Conservation (phyloP, 2,329 filamentous ascomycete species). For the Endocalyx cinctus region DNA sequence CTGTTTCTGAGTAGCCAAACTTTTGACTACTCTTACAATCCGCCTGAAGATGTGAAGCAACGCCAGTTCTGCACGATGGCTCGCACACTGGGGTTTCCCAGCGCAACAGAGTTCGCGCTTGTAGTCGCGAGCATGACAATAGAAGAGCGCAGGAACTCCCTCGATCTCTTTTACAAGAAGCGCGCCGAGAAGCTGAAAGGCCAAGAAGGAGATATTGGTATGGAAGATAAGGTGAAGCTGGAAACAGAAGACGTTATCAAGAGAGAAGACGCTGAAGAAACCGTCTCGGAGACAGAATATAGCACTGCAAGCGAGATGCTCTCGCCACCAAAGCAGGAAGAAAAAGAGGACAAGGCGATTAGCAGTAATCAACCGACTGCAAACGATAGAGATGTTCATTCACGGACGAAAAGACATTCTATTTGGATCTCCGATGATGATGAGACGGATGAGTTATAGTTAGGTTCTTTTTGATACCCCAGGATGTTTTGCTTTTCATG, state of each 20-base stretch:
- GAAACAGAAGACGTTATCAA: not conserved
- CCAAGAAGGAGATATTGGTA: not conserved
- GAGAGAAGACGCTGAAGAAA: slow-evolving; percentile 4
- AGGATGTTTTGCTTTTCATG: not conserved
- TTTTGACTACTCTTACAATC: slow-evolving; percentile 57
- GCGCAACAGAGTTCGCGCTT: slow-evolving; percentile 79
- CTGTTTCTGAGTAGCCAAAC: slow-evolving; percentile 49
- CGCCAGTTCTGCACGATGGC: slow-evolving; percentile 94
- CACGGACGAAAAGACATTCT: slow-evolving; percentile 10
- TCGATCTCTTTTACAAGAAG: slow-evolving; percentile 74
- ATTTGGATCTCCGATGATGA: slow-evolving; percentile 24
- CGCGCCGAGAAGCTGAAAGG: slow-evolving; percentile 49
- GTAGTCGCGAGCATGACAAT: slow-evolving; percentile 89
- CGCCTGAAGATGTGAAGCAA: slow-evolving; percentile 66
- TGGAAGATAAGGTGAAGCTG: slow-evolving; percentile 1
- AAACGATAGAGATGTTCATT: not conserved
- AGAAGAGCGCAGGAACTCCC: slow-evolving; percentile 69
- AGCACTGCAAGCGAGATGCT: slow-evolving; percentile 4
- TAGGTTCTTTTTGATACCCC: slow-evolving; percentile 6
- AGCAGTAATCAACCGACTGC: too few species aligned
- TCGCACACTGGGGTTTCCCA: slow-evolving; percentile 68
- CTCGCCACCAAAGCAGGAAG: too few species aligned
- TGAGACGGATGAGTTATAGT: slow-evolving; percentile 25
- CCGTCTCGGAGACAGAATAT: slow-evolving; percentile 7
- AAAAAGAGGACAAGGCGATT: too few species aligned